Conservation (phyloP, 1,284 basidiomycete species). For the Pseudozyma tsukubaensis region DNA sequence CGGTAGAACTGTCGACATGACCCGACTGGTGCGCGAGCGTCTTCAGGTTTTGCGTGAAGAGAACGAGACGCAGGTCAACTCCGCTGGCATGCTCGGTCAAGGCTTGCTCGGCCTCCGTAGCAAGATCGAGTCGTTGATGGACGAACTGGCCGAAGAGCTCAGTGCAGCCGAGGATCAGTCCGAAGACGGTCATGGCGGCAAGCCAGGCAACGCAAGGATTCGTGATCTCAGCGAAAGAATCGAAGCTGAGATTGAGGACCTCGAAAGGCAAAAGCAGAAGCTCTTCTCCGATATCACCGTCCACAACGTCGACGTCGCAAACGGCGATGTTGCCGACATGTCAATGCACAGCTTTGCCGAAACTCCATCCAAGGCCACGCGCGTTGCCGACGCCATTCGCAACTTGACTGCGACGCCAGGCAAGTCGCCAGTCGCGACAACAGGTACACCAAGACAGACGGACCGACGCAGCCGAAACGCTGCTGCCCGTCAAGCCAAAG, state of each 20-base stretch:
- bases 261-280: constrained; percentile 48
- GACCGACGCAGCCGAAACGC: constrained; percentile 60
- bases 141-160: constrained; percentile 58
- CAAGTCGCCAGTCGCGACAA: constrained; percentile 33
- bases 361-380: constrained; percentile 44
- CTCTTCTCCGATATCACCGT: constrained; percentile 46
- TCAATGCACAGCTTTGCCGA: constrained; percentile 26
- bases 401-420: constrained; percentile 44
- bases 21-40: constrained; percentile 39
- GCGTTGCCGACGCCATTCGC: constrained; percentile 43
- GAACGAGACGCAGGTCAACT: constrained; percentile 57
- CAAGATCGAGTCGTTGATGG: constrained; percentile 60
- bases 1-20: constrained; percentile 36
- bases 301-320: constrained; percentile 30
- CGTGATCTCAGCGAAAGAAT: constrained; percentile 45
- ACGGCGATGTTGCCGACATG: constrained; percentile 22
- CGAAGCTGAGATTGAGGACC: constrained; percentile 56
- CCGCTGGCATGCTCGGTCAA: constrained; percentile 62
- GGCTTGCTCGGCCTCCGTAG: constrained; percentile 56
- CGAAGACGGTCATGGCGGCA: constrained; percentile 23
- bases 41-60: constrained; percentile 48
- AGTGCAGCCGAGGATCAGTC: constrained; percentile 40
- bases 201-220: constrained; percentile 24
- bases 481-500: constrained; percentile 53
- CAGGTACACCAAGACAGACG: constrained; percentile 45